Evolutionary conservation across 2,329 filamentous ascomycete species (phyloP).

Genomic region (Elsinoe ampelina): DNA sequence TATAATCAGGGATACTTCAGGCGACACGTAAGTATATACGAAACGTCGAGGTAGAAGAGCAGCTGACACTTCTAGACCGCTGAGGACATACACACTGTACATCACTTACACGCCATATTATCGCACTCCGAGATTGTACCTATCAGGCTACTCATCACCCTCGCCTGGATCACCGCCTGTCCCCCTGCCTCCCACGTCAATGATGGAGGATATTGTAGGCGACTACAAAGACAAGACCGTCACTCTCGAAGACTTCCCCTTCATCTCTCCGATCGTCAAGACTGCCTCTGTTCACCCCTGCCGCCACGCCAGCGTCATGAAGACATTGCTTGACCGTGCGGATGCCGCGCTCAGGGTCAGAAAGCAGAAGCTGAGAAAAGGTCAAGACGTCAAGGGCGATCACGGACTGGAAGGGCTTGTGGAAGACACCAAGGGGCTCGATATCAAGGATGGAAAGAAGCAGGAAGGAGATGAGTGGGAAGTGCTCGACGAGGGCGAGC

Average conservation of each 20-base stretch:
- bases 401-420: constrained; percentile 76
- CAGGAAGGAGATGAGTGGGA: constrained; percentile 54
- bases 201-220: constrained; percentile 96
- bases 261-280: constrained; percentile 83
- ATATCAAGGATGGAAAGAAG: constrained; percentile 48
- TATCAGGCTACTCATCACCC: constrained; percentile 70
- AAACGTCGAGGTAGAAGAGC: constrained; percentile 15
- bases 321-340: constrained; percentile 86
- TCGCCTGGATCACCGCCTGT: constrained; percentile 50
- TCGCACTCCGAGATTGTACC: constrained; percentile 86
- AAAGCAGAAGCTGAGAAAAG: constrained; percentile 63
- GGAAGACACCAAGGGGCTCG: constrained; percentile 56
- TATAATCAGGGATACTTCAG: constrained; percentile 72
- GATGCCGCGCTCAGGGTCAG: constrained; percentile 87
- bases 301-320: constrained; percentile 97
- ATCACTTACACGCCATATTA: constrained; percentile 98
- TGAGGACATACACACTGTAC: constrained; percentile 94
- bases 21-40: constrained; percentile 44
- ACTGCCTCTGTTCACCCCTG: constrained; percentile 96
- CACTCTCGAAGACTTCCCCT: constrained; percentile 93
- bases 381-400: constrained; percentile 38
- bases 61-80: constrained; percentile 47
- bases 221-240: constrained; percentile 99
- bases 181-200: constrained; percentile 69
- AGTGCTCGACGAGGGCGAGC: constrained; percentile 44